Evolutionary conservation across 192 early-diverging fungal species (phyloP), one percentile per base, ranked within the genome.

Genomic region (Entomortierella lignicola): DNA sequence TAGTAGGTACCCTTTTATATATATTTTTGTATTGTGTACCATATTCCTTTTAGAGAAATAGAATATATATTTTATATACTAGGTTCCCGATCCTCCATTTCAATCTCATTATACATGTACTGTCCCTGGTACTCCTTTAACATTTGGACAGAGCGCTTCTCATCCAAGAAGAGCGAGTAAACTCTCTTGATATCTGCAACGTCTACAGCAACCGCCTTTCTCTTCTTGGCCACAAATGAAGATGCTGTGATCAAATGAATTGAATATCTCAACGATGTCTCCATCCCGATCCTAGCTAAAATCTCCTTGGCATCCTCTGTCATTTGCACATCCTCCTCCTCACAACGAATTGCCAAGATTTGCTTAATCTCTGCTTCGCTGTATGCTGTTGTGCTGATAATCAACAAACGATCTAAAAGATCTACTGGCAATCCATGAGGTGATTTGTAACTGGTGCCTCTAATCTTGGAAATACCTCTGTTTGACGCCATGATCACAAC

Each of bases 401-500:
- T 99, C 55, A 97, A 89, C 54, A 98, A 84, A 29, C 98, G 90
- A 81, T 99, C 98, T 60, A 98, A 84, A 23, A 99, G 87, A 87
- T 99, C 98, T 23, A 97, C 88, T 2, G 98, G 98, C 70, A 99
- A 92, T 63, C 98, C 98, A 70, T 99, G 98, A 15, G 98, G 97
- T 37, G 95, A 94, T 65, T 91, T 89, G 82, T 98, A 97, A 77
- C 96, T 96, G 18, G 98, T 99, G 13, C 98, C 98, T 11, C 98
- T 89, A 68, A 99, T 98, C 62, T 87, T 89, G 15, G 96, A 94
- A 71, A 97, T 93, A 54, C 98, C 98, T 48, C 98, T 90, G 86
- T 99, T 99, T 10, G 98, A 97, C 15, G 98, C 98, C 96, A 99
- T 97, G 63, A 99, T 98, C 30, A 99, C 96, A 20, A 99, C 91